A percentile compares a stretch with the other conserved stretches of the same genome.
phyloP scores from a whole-genome alignment of 768 basidiomycete species.

The Paxillus ammoniavirescens region DNA sequence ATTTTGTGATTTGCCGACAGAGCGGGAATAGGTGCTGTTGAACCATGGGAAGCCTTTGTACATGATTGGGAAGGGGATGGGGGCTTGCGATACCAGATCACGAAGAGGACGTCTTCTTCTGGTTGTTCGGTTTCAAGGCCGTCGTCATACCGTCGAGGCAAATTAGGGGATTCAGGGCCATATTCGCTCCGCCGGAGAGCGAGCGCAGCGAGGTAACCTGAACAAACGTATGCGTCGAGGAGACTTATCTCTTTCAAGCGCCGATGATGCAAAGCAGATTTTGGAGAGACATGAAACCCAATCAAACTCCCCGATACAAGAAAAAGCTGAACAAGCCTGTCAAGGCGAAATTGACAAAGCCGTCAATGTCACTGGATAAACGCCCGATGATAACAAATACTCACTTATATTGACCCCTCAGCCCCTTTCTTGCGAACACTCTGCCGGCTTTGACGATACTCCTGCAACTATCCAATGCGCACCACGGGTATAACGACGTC shows the following conservation, averaged over 20 bases:
- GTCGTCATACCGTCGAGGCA: conserved; percentile 81
- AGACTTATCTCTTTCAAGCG: conserved; percentile 57
- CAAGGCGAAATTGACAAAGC: neutral
- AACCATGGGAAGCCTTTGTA: conserved; percentile 8
- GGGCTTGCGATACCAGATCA: conserved; percentile 65
- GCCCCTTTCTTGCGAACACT: conserved; percentile 67
- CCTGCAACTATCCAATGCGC: conserved; percentile 75
- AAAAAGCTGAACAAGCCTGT: conserved; percentile 68
- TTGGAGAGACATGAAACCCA: conserved; percentile 63
- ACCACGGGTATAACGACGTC: conserved; percentile 81
- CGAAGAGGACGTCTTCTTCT: conserved; percentile 86
- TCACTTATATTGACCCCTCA: conserved; percentile 77
- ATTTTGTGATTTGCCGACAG: conserved; percentile 60
- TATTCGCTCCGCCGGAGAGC: conserved; percentile 65
- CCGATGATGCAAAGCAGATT: conserved; percentile 55
- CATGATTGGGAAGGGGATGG: neutral
- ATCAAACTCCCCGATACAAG: conserved; percentile 75
- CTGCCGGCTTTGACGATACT: conserved; percentile 73
- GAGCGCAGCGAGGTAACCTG: conserved; percentile 79
- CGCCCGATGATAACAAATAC: conserved; percentile 23
- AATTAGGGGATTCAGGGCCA: conserved; percentile 45
- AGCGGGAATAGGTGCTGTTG: conserved; percentile 39
- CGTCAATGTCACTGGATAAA: neutral
- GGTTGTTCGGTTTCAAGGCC: conserved; percentile 86
- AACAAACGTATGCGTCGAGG: conserved; percentile 77